Percentiles rank a stretch among this genome's conserved stretches.
Evolutionary conservation across 2,329 filamentous ascomycete species (phyloP).

Genomic region (Colletotrichum destructivum): DNA sequence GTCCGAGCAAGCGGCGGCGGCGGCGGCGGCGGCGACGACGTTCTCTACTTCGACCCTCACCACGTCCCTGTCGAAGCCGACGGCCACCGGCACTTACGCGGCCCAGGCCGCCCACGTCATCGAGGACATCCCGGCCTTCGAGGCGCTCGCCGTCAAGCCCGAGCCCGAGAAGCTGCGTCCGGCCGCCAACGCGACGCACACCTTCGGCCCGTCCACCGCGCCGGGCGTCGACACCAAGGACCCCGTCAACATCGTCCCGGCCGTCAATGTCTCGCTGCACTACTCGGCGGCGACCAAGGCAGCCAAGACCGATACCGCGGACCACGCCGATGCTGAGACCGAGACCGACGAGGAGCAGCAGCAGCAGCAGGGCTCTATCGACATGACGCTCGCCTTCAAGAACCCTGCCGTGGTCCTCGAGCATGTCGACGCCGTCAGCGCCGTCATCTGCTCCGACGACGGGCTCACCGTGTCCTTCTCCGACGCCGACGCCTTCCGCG

Average conservation of each 20-base stretch:
- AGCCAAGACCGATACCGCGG: no score
- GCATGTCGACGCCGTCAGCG: conserved; percentile 41
- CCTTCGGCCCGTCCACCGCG: conserved; percentile 38
- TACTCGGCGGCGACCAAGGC: conserved; percentile 28
- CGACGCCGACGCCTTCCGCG: conserved; percentile 36
- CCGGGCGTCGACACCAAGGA: conserved; percentile 38
- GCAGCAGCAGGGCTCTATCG: conserved; percentile 41
- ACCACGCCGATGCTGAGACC: neutral
- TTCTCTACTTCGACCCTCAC: neutral
- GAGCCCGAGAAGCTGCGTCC: conserved; percentile 45
- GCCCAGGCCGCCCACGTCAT: conserved; percentile 28
- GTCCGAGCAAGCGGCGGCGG: conserved; percentile 11
- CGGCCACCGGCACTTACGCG: neutral
- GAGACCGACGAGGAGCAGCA: conserved; percentile 13
- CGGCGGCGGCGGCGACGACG: conserved; percentile 5
- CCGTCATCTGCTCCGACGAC: conserved; percentile 38
- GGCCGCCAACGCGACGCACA: conserved; percentile 47
- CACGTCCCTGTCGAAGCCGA: conserved; percentile 1
- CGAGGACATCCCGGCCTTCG: conserved; percentile 28
- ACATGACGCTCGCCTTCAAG: conserved; percentile 44
- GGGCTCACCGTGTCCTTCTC: conserved; percentile 44
- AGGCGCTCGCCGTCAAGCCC: conserved; percentile 31
- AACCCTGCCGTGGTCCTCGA: conserved; percentile 46
- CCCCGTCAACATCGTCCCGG: conserved; percentile 44
- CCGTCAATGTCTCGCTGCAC: conserved; percentile 41